These are phyloP conservation scores for Carex sylvatica DNA, from an alignment of 202 grass and related monocot genomes.

Conservation along the genomic window DNA sequence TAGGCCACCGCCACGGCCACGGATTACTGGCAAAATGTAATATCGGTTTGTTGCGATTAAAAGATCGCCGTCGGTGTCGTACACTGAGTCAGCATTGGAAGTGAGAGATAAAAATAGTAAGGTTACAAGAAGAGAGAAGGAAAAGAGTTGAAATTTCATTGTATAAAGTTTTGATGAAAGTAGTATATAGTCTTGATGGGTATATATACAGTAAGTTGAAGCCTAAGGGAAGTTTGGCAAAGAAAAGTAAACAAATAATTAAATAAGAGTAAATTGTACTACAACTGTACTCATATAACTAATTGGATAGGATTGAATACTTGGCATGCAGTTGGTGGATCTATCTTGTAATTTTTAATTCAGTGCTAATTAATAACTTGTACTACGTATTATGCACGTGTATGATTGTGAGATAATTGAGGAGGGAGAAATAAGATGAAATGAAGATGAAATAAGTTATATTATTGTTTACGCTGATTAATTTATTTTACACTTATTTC, in stretches of 20 bases:
- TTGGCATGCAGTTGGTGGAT: not conserved
- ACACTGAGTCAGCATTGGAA: too few relatives aligned
- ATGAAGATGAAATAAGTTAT: too few relatives aligned
- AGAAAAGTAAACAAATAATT: too few relatives aligned
- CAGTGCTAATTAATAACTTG: too few relatives aligned
- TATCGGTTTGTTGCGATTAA: slow-evolving; percentile 38
- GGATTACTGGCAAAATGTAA: slow-evolving; percentile 44
- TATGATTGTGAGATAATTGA: too few relatives aligned
- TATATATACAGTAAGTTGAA: not conserved
- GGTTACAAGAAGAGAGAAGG: slow-evolving; percentile 20
- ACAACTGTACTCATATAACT: not conserved
- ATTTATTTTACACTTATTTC: too few relatives aligned
- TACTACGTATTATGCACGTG: too few relatives aligned
- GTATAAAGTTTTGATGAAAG: not conserved
- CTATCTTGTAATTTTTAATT: too few relatives aligned
- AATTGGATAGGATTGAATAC: not conserved
- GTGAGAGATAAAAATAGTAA: slow-evolving; percentile 10
- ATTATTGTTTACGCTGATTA: too few relatives aligned
- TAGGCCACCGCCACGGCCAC: slow-evolving; percentile 50
- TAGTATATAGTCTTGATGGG: not conserved
- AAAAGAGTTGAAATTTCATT: not conserved
- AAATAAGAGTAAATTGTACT: not conserved
- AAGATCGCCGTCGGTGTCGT: slow-evolving; percentile 43
- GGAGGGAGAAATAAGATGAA: too few relatives aligned
- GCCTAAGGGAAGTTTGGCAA: too few relatives aligned